A percentile compares a stretch with the other conserved stretches of the same genome.
phyloP scores from a whole-genome alignment of 768 basidiomycete species.

The Cyathus striatus region DNA sequence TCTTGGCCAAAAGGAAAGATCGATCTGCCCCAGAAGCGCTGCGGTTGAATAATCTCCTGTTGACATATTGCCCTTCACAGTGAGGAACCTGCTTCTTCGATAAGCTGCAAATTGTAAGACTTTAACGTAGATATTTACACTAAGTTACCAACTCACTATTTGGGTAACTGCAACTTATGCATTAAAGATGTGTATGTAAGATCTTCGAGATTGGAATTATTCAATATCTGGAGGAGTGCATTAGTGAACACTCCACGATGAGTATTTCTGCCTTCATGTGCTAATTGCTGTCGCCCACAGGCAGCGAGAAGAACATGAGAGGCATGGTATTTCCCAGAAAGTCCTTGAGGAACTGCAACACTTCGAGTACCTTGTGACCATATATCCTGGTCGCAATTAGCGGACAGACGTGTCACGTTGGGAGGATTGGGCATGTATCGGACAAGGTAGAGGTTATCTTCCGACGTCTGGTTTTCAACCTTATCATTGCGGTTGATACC shows the following conservation, averaged over 20 bases:
- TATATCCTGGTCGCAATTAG: not conserved
- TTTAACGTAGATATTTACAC: not conserved
- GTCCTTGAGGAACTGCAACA: not conserved
- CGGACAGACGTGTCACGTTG: too few species aligned
- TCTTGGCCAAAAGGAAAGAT: not conserved
- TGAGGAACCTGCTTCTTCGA: not conserved
- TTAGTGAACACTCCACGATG: not conserved
- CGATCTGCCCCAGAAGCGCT: not conserved
- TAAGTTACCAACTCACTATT: not conserved
- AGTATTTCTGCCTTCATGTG: conserved; percentile 1
- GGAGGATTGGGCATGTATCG: not conserved
- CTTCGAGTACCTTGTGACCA: not conserved
- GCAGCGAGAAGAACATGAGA: too few species aligned
- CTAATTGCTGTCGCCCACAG: not conserved
- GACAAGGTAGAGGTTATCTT: not conserved
- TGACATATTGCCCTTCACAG: not conserved
- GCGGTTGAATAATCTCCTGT: not conserved
- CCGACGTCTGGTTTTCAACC: not conserved
- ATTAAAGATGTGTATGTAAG: too few species aligned
- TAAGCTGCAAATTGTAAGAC: not conserved
- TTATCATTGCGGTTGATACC: not conserved
- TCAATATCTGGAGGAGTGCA: conserved; percentile 1
- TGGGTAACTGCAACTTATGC: too few species aligned
- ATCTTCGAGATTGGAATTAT: not conserved
- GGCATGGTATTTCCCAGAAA: not conserved